Evolutionary conservation across 768 basidiomycete genomes (phyloP), one percentile per base, ranked within the genome.

Genomic region (Pisolithus albus): DNA sequence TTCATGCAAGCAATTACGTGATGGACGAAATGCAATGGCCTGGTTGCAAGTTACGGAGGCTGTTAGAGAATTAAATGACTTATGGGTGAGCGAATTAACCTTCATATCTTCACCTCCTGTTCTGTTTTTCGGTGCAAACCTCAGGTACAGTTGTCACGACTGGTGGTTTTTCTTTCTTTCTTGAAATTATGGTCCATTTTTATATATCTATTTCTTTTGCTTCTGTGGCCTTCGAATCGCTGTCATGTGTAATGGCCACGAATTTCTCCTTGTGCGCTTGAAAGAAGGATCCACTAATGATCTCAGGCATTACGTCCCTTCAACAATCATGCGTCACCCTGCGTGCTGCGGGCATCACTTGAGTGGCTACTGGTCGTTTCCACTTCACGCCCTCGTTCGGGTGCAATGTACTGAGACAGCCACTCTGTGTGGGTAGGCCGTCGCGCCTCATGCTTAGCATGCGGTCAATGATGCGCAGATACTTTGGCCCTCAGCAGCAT

Each of bases 41-140:
- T 73, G 72, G 70, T 60, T 71, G 19, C 45, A 52, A 11, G 64
- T 58, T 41, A 73, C 70, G 21, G 70, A 70, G 54, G 52, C 65
- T 18, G 58, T 62, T 39, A 58, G 55, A 38, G 68, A 65, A 21
- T 54, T 64, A 15, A 13, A 46, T 51, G 62, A 50, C 41, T 38
- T 60, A 52, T 50, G 56, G 64, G 66, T 67, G 56, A 64, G 66
- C 64, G 3, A 16, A 26, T 45, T 24, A 7, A 5, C 21, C 30
- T 2, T 5, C 26, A n/a, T 23, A 16, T 45, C 26, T 28, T n/a
- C 6, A 9, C 13, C 26, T 30, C 43, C 15, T n/a, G 15, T 45
- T 45, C 43, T 45, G 15, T 44, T 5, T 24, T 30, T 11, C 15
- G 42, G 11, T 43, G 42, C 23, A 26, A 13, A 16, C 43, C 8